A percentile compares a stretch with the other conserved stretches of the same genome.
Evolutionary conservation across 495 filamentous ascomycete genomes (phyloP).

Genomic region (Penicillium fimorum): DNA sequence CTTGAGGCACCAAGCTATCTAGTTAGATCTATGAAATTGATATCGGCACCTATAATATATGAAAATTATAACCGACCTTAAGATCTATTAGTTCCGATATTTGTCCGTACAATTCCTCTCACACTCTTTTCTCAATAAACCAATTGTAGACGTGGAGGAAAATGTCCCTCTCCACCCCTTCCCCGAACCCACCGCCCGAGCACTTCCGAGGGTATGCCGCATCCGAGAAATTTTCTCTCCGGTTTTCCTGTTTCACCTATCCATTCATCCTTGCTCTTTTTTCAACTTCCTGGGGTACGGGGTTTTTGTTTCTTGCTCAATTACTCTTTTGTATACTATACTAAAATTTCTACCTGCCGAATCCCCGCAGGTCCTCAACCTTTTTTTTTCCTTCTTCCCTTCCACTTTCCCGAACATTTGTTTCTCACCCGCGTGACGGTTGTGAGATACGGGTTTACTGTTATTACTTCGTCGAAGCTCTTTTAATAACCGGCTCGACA

Average conservation of each 20-base stretch:
- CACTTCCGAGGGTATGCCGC: slow-evolving; percentile 47
- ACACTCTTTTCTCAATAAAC: background rate
- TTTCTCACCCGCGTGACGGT: slow-evolving; percentile 16
- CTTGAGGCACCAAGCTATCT: slow-evolving; percentile 21
- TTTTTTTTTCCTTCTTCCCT: slow-evolving; percentile 19
- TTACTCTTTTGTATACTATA: slow-evolving; percentile 43
- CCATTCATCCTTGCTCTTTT: slow-evolving; percentile 26
- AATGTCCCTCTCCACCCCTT: slow-evolving; percentile 23
- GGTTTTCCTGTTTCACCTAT: slow-evolving; percentile 28
- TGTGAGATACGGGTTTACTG: slow-evolving; percentile 20
- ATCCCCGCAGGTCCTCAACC: slow-evolving; percentile 20
- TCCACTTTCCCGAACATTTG: slow-evolving; percentile 18
- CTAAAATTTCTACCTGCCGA: slow-evolving; percentile 21
- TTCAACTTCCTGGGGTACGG: slow-evolving; percentile 37
- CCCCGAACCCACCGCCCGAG: slow-evolving; percentile 42
- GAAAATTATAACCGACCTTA: background rate
- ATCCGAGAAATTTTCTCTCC: slow-evolving; percentile 48
- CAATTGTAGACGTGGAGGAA: slow-evolving; percentile 19
- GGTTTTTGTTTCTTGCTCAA: slow-evolving; percentile 41
- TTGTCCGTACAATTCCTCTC: no score
- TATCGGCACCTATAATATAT: background rate
- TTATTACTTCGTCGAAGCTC: slow-evolving; percentile 20
- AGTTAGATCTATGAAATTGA: background rate
- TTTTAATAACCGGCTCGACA: slow-evolving; percentile 23
- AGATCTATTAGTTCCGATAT: background rate